Evolutionary conservation across 495 filamentous ascomycete species (phyloP), one percentile per base, ranked within the genome.

Genomic region (Lasiosphaeria hispida): DNA sequence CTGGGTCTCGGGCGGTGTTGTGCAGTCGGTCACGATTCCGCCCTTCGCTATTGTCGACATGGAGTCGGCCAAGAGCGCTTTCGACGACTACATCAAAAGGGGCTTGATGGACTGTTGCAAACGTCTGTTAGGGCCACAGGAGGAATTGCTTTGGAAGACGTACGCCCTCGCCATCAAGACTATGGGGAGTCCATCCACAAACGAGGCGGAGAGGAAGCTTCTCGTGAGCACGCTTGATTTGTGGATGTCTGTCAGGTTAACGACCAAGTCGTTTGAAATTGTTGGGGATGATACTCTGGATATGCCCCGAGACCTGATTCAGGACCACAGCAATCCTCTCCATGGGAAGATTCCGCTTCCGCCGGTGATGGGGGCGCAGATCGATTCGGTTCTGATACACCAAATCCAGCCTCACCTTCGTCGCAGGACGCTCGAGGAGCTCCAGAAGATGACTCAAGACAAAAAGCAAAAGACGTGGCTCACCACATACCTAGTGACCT

Each of bases 331-430:
- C 11, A 82, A 75, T 53, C 75, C 80, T 10, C 73, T 80, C 43
- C 67, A 71, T 23, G 75, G 75, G 38, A 79, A 79, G 50, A 77
- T 83, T 6, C 82, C 82, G 17, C 66, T 84, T 9, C 81, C 82
- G 9, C 82, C 82, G 3, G 80, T 85, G 34, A 80, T 85, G 78
- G 80, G 80, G 35, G 81, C 80, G 30, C 82, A 85, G 58, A 75
- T 85, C 18, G 81, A 84, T 52, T 72, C 78, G 56, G 72, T 85
- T 35, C 69, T 83, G 35, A 83, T 84, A 42, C 77, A 82, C 55
- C 75, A 80, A 50, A 76, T 84, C 38, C 79, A 81, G 45, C 70
- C 78, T n/a, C 77, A 75, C 30, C 72, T 83, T 43, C 77, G 80
- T 7, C 77, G 77, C 36, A 75, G 74, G 58, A 72, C 82, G 43